Evolutionary conservation across 257 asterid species (phyloP).

Genomic region (Solanum acaule): DNA sequence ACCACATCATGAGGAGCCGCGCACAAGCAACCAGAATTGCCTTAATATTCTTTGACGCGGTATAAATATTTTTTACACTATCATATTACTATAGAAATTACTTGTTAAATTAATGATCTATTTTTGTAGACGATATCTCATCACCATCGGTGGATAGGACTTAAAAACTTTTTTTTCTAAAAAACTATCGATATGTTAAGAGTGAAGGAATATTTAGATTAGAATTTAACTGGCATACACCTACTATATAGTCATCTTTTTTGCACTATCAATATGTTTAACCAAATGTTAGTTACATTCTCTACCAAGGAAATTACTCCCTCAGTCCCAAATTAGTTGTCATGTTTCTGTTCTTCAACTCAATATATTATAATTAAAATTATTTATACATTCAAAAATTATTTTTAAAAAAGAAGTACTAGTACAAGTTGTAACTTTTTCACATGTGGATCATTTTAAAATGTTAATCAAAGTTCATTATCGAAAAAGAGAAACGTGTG

Average conservation of each 20-base stretch:
- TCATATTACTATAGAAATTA: background rate
- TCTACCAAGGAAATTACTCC: background rate
- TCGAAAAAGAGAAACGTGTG: too few species aligned
- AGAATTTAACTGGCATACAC: background rate
- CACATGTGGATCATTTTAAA: too few species aligned
- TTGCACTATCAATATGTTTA: background rate
- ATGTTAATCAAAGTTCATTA: too few species aligned
- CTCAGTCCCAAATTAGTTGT: background rate
- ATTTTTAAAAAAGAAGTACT: too few species aligned
- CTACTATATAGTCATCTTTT: background rate
- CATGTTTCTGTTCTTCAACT: background rate
- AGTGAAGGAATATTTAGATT: background rate
- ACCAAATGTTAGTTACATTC: background rate
- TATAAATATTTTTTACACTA: background rate
- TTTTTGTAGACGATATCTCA: background rate
- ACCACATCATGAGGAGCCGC: slow-evolving; percentile 38
- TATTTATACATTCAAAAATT: too few species aligned
- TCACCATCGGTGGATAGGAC: background rate
- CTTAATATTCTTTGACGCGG: slow-evolving; percentile 57
- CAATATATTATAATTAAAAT: background rate
- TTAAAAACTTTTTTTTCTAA: too few species aligned
- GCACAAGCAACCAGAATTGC: slow-evolving; percentile 25
- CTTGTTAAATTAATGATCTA: background rate
- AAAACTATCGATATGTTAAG: too few species aligned
- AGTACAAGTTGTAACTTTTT: background rate